Evolutionary conservation across 1,139 yeast species (phyloP), one percentile per base, ranked within the genome.

Genomic region (Kodamaea alishanica): DNA sequence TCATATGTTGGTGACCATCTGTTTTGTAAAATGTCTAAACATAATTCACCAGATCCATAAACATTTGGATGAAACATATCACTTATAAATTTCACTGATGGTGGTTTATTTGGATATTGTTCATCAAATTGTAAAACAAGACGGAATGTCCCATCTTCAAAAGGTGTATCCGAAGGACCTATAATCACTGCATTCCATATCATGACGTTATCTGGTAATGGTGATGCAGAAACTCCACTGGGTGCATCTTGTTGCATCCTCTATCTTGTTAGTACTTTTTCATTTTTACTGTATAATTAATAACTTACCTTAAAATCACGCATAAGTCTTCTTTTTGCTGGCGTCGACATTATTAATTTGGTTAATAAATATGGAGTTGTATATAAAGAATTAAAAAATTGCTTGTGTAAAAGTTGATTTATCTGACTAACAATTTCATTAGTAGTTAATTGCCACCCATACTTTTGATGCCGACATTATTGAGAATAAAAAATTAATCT

Each of bases 1-100:
- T 94, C 98, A 58, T 92, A 94, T 0, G 98, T 94, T 10, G 99
- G 99, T 20, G 96, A 85, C 99, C 99, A 92, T 57, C 97, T 75
- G 66, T 92, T 94, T 58, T 92, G 98, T 49, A 92, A 71, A 50
- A 92, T 92, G 65, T 94, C 99, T 48, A 92, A 75, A 67, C 99
- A 92, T 48, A 92, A 78, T 56, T 92, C 98, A 26, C 99, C 98
- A 34, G 83, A 77, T 20, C 96, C 96, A 58, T 92, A 92, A 6
- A 92, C 97, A 58, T 92, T 92, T 6, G 98, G 99, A 60, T 92
- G 99, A 62, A 94, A 92, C 96, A 92, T 92, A 54, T 87, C 94
- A 47, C 94, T 82, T 34, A 90, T 71, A 59, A 92, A 92, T 57
- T 87, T 84, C 35, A 94, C 98, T 38, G 77, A 71, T 4, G 99